Conservation (phyloP, 1,139 yeast genomes). For the Diutina ranongensis region DNA sequence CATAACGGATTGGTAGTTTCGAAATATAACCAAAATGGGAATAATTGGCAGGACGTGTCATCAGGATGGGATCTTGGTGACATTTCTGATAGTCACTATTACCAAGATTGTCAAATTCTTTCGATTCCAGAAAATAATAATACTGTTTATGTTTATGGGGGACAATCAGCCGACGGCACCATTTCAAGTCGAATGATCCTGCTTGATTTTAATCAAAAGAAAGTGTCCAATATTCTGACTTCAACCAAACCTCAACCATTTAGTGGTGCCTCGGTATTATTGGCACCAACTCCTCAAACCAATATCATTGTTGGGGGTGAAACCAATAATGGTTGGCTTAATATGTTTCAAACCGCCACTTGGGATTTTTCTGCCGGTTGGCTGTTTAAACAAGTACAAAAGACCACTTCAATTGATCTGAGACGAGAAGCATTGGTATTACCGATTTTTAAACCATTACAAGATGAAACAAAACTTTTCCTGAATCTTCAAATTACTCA, state of each 20-base stretch:
- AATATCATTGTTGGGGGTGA: conserved; percentile 43
- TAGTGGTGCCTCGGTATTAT: conserved; percentile 32
- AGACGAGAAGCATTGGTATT: conserved; percentile 24
- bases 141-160: conserved; percentile 39
- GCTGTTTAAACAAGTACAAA: conserved; percentile 34
- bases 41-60: conserved; percentile 16
- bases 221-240: conserved; percentile 23
- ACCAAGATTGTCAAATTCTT: neutral
- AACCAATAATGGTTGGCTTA: conserved; percentile 44
- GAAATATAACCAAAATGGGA: conserved; percentile 13
- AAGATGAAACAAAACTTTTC: neutral
- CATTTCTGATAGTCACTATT: neutral
- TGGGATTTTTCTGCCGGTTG: conserved; percentile 51
- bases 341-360: conserved; percentile 47
- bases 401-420: conserved; percentile 6
- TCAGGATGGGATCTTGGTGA: conserved; percentile 8
- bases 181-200: conserved; percentile 28
- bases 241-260: conserved; percentile 41
- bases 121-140: conserved; percentile 18
- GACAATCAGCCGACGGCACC: conserved; percentile 15
- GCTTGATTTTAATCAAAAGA: conserved; percentile 15
- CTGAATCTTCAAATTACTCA: neutral
- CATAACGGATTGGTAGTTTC: conserved; percentile 17
- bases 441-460: conserved; percentile 23
- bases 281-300: conserved; percentile 30